phyloP scores from a whole-genome alignment of 768 basidiomycete species.

The Russula lepida region DNA sequence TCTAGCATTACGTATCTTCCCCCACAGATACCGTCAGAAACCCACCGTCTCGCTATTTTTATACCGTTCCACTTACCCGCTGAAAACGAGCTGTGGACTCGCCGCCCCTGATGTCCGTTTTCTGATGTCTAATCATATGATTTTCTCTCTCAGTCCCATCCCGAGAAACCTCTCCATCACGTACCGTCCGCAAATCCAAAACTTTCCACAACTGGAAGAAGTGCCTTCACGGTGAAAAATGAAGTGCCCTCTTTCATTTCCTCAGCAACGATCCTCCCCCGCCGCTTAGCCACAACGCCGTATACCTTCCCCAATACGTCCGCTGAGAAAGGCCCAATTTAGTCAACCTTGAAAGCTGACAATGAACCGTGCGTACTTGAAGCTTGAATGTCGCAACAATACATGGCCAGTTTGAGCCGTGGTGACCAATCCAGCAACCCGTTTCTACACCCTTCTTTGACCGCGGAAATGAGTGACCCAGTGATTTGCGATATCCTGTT shows the following conservation, averaged over 20 bases:
- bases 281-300: conserved; percentile 84
- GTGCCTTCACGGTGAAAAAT: conserved; percentile 86
- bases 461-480: conserved; percentile 83
- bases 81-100: conserved; percentile 94
- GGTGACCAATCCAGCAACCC: conserved; percentile 97
- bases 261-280: conserved; percentile 89
- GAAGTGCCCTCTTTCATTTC: conserved; percentile 98
- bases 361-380: conserved; percentile 56
- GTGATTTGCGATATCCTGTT: conserved; percentile 77
- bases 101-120: conserved; percentile 96
- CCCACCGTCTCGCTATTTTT: neutral
- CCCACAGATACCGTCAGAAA: too few species aligned
- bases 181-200: conserved; percentile 95
- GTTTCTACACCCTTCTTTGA: conserved; percentile 83
- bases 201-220: conserved; percentile 92
- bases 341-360: conserved; percentile 3
- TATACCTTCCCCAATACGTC: conserved; percentile 98
- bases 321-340: conserved; percentile 39
- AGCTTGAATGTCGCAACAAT: conserved; percentile 96
- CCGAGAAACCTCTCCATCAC: conserved; percentile 23
- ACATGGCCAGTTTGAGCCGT: conserved; percentile 95
- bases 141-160: neutral
- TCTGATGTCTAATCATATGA: conserved; percentile 66
- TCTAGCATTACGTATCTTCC: conserved; percentile 87
- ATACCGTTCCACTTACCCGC: conserved; percentile 50